Evolutionary conservation across 163 green algal genomes (phyloP).

Genomic region (Chlorella variabilis): DNA sequence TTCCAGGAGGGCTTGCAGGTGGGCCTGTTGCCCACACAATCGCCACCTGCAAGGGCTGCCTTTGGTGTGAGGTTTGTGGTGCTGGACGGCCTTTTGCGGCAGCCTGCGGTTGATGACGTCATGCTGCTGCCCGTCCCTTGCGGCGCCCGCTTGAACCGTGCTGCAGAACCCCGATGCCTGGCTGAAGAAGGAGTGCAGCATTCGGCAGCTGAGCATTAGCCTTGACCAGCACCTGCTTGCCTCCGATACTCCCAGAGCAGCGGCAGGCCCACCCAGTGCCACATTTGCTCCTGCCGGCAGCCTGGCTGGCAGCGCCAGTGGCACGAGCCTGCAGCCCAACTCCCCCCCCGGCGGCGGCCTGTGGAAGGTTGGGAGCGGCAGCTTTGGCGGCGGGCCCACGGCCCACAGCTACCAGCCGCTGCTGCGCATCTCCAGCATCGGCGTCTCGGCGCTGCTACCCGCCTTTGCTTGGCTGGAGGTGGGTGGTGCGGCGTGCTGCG

Average conservation of each 20-base stretch:
- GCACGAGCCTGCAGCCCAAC: neutral
- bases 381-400: neutral
- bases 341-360: neutral
- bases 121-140: no score
- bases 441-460: slow-evolving; percentile 38
- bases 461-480: slow-evolving; percentile 52
- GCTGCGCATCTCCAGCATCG: slow-evolving; percentile 23
- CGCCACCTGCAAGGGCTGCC: no score
- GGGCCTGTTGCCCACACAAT: neutral
- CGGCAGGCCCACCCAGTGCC: neutral
- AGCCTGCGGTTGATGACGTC: no score
- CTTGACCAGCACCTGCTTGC: slow-evolving; percentile 32
- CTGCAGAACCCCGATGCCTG: slow-evolving; percentile 53
- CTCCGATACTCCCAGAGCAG: neutral
- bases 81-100: no score
- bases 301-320: neutral
- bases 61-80: no score
- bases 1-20: slow-evolving; percentile 38
- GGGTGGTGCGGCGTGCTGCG: neutral
- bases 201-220: slow-evolving; percentile 40
- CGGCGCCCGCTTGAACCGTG: neutral
- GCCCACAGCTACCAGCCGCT: slow-evolving; percentile 38
- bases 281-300: neutral
- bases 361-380: neutral
- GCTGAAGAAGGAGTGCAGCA: slow-evolving; percentile 53